Evolutionary conservation across 2,329 filamentous ascomycete species (phyloP).

Genomic region (Fusarium sp.): DNA sequence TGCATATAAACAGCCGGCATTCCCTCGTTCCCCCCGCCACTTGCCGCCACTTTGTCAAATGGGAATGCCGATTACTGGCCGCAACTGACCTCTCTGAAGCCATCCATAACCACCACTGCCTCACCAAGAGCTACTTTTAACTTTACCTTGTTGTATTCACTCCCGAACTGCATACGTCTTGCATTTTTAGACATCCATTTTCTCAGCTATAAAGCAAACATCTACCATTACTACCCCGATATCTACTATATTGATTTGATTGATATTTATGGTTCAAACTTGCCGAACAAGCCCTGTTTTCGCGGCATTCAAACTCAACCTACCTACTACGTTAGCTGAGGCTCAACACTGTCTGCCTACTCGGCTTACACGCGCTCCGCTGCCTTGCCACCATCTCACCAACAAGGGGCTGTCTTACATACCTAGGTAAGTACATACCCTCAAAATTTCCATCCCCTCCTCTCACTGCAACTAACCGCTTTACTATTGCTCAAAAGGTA

Average conservation of each 20-base stretch:
- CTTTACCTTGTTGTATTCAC: constrained; percentile 1
- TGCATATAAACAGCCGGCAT: constrained; percentile 61
- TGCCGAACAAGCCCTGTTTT: neutral
- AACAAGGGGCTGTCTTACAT: constrained; percentile 22
- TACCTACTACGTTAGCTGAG: neutral
- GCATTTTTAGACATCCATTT: constrained; percentile 8
- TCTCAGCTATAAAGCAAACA: neutral
- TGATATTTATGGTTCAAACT: neutral
- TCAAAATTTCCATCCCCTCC: neutral
- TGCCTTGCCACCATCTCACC: constrained; percentile 17
- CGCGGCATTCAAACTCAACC: neutral
- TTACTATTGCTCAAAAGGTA: constrained; percentile 14
- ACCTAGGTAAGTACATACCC: too few relatives aligned
- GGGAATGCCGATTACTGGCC: constrained; percentile 37
- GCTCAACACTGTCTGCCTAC: constrained; percentile 20
- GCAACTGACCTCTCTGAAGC: constrained; percentile 15
- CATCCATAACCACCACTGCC: constrained; percentile 17
- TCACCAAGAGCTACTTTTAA: constrained; percentile 5
- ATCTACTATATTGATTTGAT: neutral
- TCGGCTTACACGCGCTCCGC: constrained; percentile 19
- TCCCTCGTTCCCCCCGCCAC: constrained; percentile 48
- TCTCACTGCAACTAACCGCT: constrained; percentile 14
- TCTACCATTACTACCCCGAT: too few relatives aligned
- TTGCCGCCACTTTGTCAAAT: constrained; percentile 36
- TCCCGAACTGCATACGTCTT: neutral